Base-by-base conservation (phyloP, 352 stramenopile species). In the Globisporangium carolinianum region DNA sequence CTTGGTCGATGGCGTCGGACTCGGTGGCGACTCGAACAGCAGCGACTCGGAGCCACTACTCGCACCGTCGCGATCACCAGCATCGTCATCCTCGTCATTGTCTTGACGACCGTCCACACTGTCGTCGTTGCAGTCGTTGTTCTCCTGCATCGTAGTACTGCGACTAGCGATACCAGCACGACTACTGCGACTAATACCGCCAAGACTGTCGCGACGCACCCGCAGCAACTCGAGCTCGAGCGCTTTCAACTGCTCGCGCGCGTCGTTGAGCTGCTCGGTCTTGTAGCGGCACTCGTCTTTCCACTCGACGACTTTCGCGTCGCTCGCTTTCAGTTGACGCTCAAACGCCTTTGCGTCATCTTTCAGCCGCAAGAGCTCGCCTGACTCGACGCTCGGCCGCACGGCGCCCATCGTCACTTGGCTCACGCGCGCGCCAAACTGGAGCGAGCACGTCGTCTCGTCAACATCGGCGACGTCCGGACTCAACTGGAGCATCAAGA, bases 401-500 rank as follows among this genome's bases (percentile, higher is more conserved):
- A 91, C 79, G 17, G 81, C 81, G 6, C 88, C 88, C 68, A 97
- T 89, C 62, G 94, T 73, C 55, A 97, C 87, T 46, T 95, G 84
- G 53, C 87, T 96, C 47, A 96, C 89, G 18, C 89, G 83, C 17
- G 85, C 85, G 17, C 86, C 91, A 71, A 97, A 97, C 35, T 91
- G 71, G 36, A 98, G 76, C 35, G 87, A 95, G 51, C 87, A 97
- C 42, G 91, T 80, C 17, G 84, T 94, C 58, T 98, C 91, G n/a
- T 92, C 81, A 14, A 84, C 69, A 50, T 96, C 86, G 2, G 69
- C 62, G 17, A 65, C 61, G 43, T 94, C 86, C 0, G 91, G 91
- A 47, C 87, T 97, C 0, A 97, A 63, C 53, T 95, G 86, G 12
- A 97, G 73, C 79, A 98, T 94, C 67, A 98, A 78, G 9, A 98